A percentile compares a stretch with the other conserved stretches of the same genome.
Evolutionary conservation across 148 eudicot species (phyloP).

Genomic region (Vaccinium corymbosum): DNA sequence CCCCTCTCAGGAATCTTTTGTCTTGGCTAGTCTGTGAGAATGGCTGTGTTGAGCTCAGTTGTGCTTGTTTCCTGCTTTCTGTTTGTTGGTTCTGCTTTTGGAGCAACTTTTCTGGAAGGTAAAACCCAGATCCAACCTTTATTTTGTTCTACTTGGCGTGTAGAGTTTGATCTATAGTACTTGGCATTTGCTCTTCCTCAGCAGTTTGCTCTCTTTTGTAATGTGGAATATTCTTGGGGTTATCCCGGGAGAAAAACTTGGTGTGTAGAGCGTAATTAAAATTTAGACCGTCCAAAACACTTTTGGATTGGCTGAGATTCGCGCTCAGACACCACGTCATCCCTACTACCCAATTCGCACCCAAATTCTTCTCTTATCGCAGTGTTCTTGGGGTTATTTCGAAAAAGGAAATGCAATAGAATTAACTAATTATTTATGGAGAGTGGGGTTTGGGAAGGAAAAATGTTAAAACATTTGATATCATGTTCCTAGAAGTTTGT

Average conservation of each 20-base stretch:
- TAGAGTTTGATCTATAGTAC: neutral
- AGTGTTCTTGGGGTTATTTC: no score
- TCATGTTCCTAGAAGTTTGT: neutral
- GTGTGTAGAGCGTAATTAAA: no score
- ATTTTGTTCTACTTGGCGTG: neutral
- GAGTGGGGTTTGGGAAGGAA: neutral
- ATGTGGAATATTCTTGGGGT: no score
- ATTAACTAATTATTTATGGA: neutral
- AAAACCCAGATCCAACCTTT: constrained; percentile 9
- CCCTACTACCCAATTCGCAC: no score
- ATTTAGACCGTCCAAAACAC: no score
- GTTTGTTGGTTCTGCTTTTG: constrained; percentile 30
- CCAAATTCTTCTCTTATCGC: no score
- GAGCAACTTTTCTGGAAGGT: constrained; percentile 29
- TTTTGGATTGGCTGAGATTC: no score
- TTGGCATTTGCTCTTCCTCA: neutral
- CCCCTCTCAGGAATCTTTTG: neutral
- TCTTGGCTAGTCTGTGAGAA: constrained; percentile 18
- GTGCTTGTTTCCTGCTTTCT: constrained; percentile 31
- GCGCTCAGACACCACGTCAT: no score
- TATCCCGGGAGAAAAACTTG: no score
- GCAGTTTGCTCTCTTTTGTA: neutral
- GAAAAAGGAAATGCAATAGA: no score
- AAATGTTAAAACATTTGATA: neutral
- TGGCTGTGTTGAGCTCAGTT: constrained; percentile 22